Conservation (phyloP, 805 yeast species). For the Ogataea philodendri region DNA sequence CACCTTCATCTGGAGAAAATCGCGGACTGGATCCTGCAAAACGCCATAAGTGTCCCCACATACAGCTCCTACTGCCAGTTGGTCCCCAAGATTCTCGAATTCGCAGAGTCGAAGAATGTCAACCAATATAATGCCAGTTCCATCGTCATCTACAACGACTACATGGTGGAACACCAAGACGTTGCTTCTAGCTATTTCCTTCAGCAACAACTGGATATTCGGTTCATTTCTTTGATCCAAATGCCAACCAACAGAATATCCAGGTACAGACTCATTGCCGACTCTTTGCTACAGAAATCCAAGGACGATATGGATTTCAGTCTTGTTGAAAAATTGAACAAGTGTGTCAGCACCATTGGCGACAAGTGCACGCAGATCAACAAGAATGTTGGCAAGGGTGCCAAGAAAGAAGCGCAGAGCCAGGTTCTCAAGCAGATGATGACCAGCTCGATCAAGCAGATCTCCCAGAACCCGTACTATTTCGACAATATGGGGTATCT, state of each 20-base stretch:
- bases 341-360: slow-evolving; percentile 29
- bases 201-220: slow-evolving; percentile 46
- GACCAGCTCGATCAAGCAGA: slow-evolving; percentile 8
- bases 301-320: slow-evolving; percentile 20
- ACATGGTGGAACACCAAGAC: slow-evolving; percentile 26
- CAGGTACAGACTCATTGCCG: slow-evolving; percentile 52
- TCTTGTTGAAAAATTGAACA: slow-evolving; percentile 26
- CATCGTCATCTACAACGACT: slow-evolving; percentile 25
- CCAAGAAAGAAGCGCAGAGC: slow-evolving; percentile 19
- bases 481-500: slow-evolving; percentile 48
- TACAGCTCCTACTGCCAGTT: slow-evolving; percentile 31
- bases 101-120: slow-evolving; percentile 24
- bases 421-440: slow-evolving; percentile 19
- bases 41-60: slow-evolving; percentile 24
- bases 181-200: slow-evolving; percentile 31
- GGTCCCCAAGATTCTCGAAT: slow-evolving; percentile 23
- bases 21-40: slow-evolving; percentile 17
- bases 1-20: slow-evolving; percentile 19
- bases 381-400: slow-evolving; percentile 22
- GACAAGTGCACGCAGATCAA: slow-evolving; percentile 25
- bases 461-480: slow-evolving; percentile 29
- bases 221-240: slow-evolving; percentile 52
- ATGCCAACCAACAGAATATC: slow-evolving; percentile 51
- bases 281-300: slow-evolving; percentile 36
- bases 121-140: slow-evolving; percentile 27